Conservation (phyloP, 2,329 filamentous ascomycete species). For the Talaromyces atroroseus region DNA sequence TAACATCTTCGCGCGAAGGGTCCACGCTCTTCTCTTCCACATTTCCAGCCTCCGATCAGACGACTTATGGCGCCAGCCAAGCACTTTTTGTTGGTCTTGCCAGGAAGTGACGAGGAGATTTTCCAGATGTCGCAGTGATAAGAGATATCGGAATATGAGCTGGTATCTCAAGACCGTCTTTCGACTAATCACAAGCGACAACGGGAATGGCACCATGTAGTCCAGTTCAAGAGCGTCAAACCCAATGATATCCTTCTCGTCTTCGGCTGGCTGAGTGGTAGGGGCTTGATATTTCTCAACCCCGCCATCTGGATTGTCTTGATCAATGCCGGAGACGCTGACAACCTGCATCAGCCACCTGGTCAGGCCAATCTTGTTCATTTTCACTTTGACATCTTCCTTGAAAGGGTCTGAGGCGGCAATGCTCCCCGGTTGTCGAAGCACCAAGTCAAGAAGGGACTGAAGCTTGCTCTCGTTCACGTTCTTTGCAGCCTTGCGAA, state of each 20-base stretch:
- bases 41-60: slow-evolving; percentile 69
- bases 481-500: slow-evolving; percentile 79
- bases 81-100: slow-evolving; percentile 78
- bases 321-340: slow-evolving; percentile 91
- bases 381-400: slow-evolving; percentile 94
- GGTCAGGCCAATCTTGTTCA: slow-evolving; percentile 90
- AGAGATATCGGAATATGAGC: slow-evolving; percentile 86
- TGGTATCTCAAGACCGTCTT: slow-evolving; percentile 98
- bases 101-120: slow-evolving; percentile 79
- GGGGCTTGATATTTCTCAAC: slow-evolving; percentile 70
- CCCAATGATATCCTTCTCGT: slow-evolving; percentile 78
- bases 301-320: slow-evolving; percentile 60
- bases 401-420: slow-evolving; percentile 95
- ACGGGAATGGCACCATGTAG: slow-evolving; percentile 88
- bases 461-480: slow-evolving; percentile 94
- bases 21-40: slow-evolving; percentile 93
- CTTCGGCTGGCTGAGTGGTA: slow-evolving; percentile 58
- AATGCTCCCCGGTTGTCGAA: slow-evolving; percentile 92
- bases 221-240: slow-evolving; percentile 93
- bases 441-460: slow-evolving; percentile 87
- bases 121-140: slow-evolving; percentile 85
- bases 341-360: slow-evolving; percentile 95
- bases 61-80: slow-evolving; percentile 77
- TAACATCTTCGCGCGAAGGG: slow-evolving; percentile 85
- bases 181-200: slow-evolving; percentile 89